Evolutionary conservation across 352 stramenopile genomes (phyloP).

Genomic region (Globisporangium solare): DNA sequence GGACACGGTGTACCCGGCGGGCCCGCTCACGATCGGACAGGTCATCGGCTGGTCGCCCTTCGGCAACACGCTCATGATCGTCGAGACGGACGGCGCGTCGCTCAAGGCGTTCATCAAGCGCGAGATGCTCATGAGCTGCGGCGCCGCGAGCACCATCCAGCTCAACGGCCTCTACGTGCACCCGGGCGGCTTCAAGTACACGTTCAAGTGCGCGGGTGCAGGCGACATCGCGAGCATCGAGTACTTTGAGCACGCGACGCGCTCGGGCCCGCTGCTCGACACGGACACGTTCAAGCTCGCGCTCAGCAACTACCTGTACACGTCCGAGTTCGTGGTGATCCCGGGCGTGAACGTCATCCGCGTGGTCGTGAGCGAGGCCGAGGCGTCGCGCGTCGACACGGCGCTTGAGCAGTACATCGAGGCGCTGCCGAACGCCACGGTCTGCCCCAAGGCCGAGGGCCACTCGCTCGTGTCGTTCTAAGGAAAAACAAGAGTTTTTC

Average conservation of each 20-base stretch:
- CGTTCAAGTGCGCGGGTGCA: conserved; percentile 20
- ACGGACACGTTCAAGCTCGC: conserved; percentile 18
- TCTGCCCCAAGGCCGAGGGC: too few species aligned
- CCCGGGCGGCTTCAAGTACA: conserved; percentile 23
- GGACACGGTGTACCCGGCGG: conserved; percentile 23
- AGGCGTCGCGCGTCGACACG: not conserved
- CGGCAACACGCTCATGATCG: conserved; percentile 20
- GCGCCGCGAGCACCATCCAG: conserved; percentile 1
- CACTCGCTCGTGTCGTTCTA: too few species aligned
- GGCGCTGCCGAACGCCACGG: too few species aligned
- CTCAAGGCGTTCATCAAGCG: conserved; percentile 24
- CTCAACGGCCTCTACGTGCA: conserved; percentile 22
- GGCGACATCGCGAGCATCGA: conserved; percentile 15
- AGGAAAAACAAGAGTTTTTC: too few species aligned
- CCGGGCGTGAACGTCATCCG: not conserved
- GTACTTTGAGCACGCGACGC: conserved; percentile 20
- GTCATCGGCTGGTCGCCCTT: conserved; percentile 30
- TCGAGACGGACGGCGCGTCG: conserved; percentile 17
- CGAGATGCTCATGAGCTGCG: conserved; percentile 14
- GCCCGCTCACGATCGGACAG: conserved; percentile 18
- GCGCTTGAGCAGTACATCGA: not conserved
- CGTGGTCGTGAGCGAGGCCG: conserved; percentile 1
- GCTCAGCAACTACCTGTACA: conserved; percentile 21
- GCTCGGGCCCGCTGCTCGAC: conserved; percentile 16
- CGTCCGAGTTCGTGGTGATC: conserved; percentile 3